Evolutionary conservation across 78 protist genomes (phyloP).

Genomic region (Emiliania huxleyi): DNA sequence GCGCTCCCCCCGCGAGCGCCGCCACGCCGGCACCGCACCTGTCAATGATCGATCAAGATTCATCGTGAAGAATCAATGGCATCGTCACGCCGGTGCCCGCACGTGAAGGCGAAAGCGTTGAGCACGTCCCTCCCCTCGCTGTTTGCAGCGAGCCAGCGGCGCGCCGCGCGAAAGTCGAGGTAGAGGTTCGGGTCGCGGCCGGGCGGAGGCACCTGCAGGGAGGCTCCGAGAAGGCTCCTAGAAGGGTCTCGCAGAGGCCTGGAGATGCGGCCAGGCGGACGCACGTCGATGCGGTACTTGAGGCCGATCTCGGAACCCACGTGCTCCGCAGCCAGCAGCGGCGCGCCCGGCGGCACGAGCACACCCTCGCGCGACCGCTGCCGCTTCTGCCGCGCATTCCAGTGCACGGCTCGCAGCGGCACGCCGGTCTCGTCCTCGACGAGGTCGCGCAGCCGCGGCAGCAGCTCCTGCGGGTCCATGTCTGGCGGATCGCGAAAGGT

Average conservation of each 20-base stretch:
- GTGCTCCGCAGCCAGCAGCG: not conserved
- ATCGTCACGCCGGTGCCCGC: too few relatives aligned
- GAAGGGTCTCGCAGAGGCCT: too few relatives aligned
- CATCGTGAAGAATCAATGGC: too few relatives aligned
- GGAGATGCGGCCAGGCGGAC: not conserved
- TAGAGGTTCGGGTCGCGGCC: not conserved
- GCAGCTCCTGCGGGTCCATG: not conserved
- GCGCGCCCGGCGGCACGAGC: not conserved
- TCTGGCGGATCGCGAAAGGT: not conserved
- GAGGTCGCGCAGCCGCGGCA: not conserved
- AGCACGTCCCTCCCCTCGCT: not conserved
- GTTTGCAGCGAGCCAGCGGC: not conserved
- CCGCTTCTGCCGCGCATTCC: not conserved
- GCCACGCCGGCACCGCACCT: too few relatives aligned
- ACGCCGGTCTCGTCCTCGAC: not conserved
- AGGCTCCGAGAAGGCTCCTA: not conserved
- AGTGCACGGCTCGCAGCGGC: not conserved
- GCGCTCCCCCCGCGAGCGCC: too few relatives aligned
- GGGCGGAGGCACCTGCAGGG: not conserved
- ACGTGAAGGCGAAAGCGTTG: not conserved
- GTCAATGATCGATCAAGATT: too few relatives aligned
- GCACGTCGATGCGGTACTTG: not conserved
- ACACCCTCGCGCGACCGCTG: not conserved
- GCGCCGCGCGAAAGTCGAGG: constrained; percentile 10
- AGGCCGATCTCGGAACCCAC: not conserved